Evolutionary conservation across 2,329 filamentous ascomycete species (phyloP).

Genomic region (Mollisiaceae sp.): DNA sequence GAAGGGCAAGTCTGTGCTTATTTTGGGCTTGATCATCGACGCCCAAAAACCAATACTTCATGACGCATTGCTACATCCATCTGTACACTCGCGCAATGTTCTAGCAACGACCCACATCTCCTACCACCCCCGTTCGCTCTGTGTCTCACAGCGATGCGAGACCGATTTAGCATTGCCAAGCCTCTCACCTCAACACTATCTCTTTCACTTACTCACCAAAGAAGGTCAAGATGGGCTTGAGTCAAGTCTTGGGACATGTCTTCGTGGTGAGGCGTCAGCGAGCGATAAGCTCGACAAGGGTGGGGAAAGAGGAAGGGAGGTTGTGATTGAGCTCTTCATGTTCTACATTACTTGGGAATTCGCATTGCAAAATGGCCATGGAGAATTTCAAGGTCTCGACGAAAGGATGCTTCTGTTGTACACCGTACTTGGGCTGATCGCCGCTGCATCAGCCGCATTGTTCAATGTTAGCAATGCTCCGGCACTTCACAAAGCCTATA

Average conservation of each 20-base stretch:
- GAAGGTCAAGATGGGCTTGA: neutral
- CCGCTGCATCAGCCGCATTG: neutral
- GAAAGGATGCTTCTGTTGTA: neutral
- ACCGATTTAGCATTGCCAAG: neutral
- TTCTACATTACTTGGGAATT: neutral
- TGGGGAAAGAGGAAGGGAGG: neutral
- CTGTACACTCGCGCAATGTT: neutral
- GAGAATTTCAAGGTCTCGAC: neutral
- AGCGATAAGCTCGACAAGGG: neutral
- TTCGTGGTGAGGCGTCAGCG: neutral
- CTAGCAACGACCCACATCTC: neutral
- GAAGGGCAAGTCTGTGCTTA: neutral
- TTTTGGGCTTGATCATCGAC: neutral
- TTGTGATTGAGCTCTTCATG: neutral
- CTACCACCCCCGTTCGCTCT: neutral
- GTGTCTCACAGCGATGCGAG: neutral
- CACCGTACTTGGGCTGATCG: neutral
- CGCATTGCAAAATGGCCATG: neutral
- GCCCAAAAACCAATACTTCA: neutral
- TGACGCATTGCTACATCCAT: neutral
- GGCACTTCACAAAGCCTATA: constrained; percentile 7
- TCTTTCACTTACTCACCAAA: neutral
- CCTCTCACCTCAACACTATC: neutral
- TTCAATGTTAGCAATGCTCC: neutral
- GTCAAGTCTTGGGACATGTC: neutral